Evolutionary conservation across 768 basidiomycete species (phyloP).

Genomic region (Dictyophora rubrovolvata): DNA sequence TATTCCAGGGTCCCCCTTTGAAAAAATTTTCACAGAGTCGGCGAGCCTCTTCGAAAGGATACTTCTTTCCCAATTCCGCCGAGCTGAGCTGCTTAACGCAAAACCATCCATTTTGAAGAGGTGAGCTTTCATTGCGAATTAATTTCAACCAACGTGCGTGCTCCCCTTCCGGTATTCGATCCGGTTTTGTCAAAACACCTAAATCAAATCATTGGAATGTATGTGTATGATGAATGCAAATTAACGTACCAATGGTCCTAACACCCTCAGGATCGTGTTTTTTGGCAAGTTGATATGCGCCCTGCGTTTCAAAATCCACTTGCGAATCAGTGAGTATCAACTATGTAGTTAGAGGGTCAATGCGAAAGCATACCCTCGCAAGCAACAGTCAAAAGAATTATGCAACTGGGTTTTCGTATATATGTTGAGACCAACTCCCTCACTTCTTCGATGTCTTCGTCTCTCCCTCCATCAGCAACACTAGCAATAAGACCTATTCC

Average conservation of each 20-base stretch:
- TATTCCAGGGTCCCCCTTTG: slow-evolving; percentile 37
- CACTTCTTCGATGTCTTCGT: slow-evolving; percentile 51
- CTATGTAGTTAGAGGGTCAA: neutral
- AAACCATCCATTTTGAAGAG: slow-evolving; percentile 48
- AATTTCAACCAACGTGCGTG: slow-evolving; percentile 40
- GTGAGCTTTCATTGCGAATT: slow-evolving; percentile 6
- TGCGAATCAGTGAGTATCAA: neutral
- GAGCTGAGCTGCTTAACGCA: slow-evolving; percentile 48
- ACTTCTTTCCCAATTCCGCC: slow-evolving; percentile 35
- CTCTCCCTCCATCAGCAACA: slow-evolving; percentile 37
- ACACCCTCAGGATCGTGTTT: slow-evolving; percentile 48
- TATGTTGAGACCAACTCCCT: slow-evolving; percentile 46
- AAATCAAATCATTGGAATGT: neutral
- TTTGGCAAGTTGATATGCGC: slow-evolving; percentile 55
- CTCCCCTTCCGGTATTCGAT: slow-evolving; percentile 49
- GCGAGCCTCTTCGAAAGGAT: slow-evolving; percentile 56
- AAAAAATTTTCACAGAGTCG: slow-evolving; percentile 50
- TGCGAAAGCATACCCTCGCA: slow-evolving; percentile 44
- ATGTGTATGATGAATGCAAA: neutral
- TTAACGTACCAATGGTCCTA: slow-evolving; percentile 54
- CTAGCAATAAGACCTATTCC: slow-evolving; percentile 47
- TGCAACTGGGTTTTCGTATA: slow-evolving; percentile 52
- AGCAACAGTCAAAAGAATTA: slow-evolving; percentile 48
- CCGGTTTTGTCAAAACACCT: slow-evolving; percentile 72
- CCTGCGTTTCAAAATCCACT: slow-evolving; percentile 80